These are phyloP conservation scores for Mycocentrospora acerina DNA, from an alignment of 2,329 filamentous ascomycete genomes.

Conservation along the genomic window DNA sequence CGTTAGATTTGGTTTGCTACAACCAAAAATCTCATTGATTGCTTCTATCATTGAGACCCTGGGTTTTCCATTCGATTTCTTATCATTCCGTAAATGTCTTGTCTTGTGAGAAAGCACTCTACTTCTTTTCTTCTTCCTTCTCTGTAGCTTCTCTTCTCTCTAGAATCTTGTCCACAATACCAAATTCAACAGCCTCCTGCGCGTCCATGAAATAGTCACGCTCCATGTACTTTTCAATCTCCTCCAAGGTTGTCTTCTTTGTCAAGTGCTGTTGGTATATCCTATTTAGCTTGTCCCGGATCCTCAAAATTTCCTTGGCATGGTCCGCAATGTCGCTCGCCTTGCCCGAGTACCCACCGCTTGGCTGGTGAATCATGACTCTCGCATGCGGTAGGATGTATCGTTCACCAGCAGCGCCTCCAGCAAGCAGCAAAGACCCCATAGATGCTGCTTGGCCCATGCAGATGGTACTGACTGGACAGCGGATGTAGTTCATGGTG, in stretches of 20 bases:
- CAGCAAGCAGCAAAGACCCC: slow-evolving; percentile 85
- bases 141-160: slow-evolving; percentile 58
- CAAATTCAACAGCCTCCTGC: slow-evolving; percentile 82
- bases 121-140: slow-evolving; percentile 35
- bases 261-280: slow-evolving; percentile 90
- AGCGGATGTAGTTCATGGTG: slow-evolving; percentile 95
- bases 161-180: slow-evolving; percentile 89
- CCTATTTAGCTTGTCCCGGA: slow-evolving; percentile 81
- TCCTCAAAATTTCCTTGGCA: slow-evolving; percentile 90
- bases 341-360: slow-evolving; percentile 70
- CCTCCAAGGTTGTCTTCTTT: slow-evolving; percentile 70
- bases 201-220: slow-evolving; percentile 92
- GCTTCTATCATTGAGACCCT: too few relatives aligned
- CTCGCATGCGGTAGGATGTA: slow-evolving; percentile 90
- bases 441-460: slow-evolving; percentile 93
- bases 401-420: slow-evolving; percentile 80
- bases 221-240: slow-evolving; percentile 95
- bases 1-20: too few relatives aligned
- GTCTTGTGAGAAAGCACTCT: too few relatives aligned
- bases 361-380: slow-evolving; percentile 97
- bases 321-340: slow-evolving; percentile 90
- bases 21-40: too few relatives aligned
- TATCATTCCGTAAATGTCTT: too few relatives aligned
- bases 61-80: too few relatives aligned
- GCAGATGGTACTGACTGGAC: slow-evolving; percentile 91